Evolutionary conservation across 768 basidiomycete genomes (phyloP), one percentile per base, ranked within the genome.

Genomic region (Auriculariales sp.): DNA sequence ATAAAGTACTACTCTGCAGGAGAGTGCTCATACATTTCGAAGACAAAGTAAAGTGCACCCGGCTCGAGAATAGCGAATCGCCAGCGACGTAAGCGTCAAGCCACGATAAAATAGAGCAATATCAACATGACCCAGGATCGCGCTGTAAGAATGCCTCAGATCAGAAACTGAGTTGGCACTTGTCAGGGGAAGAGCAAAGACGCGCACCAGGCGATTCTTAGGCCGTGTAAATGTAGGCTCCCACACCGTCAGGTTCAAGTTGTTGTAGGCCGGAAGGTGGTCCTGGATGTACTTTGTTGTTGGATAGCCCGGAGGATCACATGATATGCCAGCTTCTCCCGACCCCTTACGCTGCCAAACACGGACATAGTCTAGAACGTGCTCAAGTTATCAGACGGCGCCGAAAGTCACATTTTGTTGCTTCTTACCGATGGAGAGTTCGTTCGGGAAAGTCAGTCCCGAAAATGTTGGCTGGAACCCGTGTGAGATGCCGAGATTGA

Each of bases 271-370:
- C 27, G 61, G 55, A 11, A 44, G 17, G 47, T 62, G 57, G 15
- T 36, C 35, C 22, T 81, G 67, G 61, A 94, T 97, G 62, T 98
- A 99, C 51, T 79, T 66, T n/a, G 77, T 61, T 1, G 94, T 99
- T 0, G 94, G 94, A 50, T 75, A 69, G 42, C 69, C 71, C 2
- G 77, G 66, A 7, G 94, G 94, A 61, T 88, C 72, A 62, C 94
- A 99, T 1, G 82, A 81, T 30, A 88, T 57, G 10, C 75, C 80
- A 36, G 49, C 81, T 52, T 29, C 59, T 70, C 54, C 76, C 60
- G n/a, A 75, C 61, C 5, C 7, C 22, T 3, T n/a, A 22, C 3
- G 7, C 10, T n/a, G 7, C n/a, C 35, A 11, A 36, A 36, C n/a
- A 49, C 47, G 36, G 54, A 42, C 46, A 67, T 66, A 46, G 66